A percentile compares a stretch with the other conserved stretches of the same genome.
Evolutionary conservation across 345 rosid species (phyloP).

Genomic region (Raphanus sativus): DNA sequence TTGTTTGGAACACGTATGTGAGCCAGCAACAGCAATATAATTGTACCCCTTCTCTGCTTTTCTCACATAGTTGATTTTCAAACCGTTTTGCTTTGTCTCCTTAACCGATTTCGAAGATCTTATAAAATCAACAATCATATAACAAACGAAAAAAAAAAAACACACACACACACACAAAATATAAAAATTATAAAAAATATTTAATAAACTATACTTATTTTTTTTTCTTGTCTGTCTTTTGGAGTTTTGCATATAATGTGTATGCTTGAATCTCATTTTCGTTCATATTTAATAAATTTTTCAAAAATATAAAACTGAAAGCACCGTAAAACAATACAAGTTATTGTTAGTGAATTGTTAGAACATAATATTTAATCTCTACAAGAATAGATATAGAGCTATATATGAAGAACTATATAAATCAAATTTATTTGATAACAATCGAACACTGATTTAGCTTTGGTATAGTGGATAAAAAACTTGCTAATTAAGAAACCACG

Average conservation of each 20-base stretch:
- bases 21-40: conserved; percentile 4
- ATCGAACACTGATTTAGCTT: not conserved
- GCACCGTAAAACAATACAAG: not conserved
- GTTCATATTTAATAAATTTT: not conserved
- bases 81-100: not conserved
- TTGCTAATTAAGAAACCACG: not conserved
- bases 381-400: not conserved
- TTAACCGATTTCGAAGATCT: not conserved
- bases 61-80: not conserved
- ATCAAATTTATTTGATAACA: not conserved
- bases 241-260: not conserved
- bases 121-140: not conserved
- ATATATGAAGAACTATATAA: not conserved
- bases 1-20: conserved; percentile 7
- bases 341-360: not conserved
- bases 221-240: no score
- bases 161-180: not conserved
- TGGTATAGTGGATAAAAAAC: not conserved
- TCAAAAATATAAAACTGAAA: not conserved
- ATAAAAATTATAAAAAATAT: not conserved
- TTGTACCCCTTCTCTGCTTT: not conserved
- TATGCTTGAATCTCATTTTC: not conserved
- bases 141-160: not conserved
- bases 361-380: not conserved
- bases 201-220: no score